Percentiles rank a stretch among this genome's conserved stretches.
phyloP scores from a whole-genome alignment of 2,329 filamentous ascomycete species.

The Colletotrichum limetticola region DNA sequence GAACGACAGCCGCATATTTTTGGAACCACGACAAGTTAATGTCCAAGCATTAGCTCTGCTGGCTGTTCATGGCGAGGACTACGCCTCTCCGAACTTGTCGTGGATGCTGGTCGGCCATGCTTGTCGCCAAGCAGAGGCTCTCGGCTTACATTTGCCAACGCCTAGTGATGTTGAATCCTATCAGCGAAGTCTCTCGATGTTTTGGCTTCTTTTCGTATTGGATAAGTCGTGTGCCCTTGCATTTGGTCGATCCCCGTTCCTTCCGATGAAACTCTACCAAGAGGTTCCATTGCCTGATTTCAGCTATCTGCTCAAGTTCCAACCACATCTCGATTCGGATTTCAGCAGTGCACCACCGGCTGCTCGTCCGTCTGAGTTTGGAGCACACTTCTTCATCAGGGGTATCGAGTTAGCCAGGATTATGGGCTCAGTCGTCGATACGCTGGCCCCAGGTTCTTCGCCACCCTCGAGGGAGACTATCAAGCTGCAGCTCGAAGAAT shows the following conservation, averaged over 20 bases:
- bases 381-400: not conserved
- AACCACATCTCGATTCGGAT: not conserved
- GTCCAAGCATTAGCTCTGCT: not conserved
- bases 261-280: not conserved
- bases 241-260: slow-evolving; percentile 12
- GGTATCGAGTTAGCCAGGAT: slow-evolving; percentile 4
- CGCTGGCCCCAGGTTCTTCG: not conserved
- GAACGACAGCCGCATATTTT: slow-evolving; percentile 14
- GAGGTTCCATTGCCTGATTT: slow-evolving; percentile 12
- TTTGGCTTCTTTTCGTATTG: slow-evolving; percentile 13
- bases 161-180: not conserved
- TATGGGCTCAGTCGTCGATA: not conserved
- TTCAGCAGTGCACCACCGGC: not conserved
- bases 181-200: slow-evolving; percentile 1
- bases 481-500: slow-evolving; percentile 1
- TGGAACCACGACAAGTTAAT: slow-evolving; percentile 3
- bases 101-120: slow-evolving; percentile 21
- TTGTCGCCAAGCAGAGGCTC: slow-evolving; percentile 13
- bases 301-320: slow-evolving; percentile 5
- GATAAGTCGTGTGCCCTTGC: slow-evolving; percentile 18
- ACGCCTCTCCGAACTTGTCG: slow-evolving; percentile 10
- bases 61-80: slow-evolving; percentile 16
- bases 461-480: not conserved
- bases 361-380: not conserved
- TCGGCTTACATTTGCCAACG: not conserved